Percentiles rank a stretch among this genome's conserved stretches.
Evolutionary conservation across 169 alveolate species (phyloP).

Genomic region (Plasmodium billcollinsi): DNA sequence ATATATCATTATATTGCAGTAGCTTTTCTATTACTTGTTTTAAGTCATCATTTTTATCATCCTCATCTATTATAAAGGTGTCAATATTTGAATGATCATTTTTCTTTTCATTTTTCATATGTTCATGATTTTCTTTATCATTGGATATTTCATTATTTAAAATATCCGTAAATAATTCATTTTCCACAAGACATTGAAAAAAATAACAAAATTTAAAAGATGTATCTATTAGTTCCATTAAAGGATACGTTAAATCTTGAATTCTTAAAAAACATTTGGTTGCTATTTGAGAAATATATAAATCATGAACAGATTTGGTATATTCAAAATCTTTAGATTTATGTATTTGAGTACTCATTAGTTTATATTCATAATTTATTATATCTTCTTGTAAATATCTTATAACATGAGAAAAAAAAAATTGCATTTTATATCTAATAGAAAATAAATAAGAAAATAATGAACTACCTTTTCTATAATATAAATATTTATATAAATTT

Average conservation of each 20-base stretch:
- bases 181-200: conserved; percentile 75
- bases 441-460: conserved; percentile 73
- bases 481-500: conserved; percentile 52
- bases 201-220: conserved; percentile 76
- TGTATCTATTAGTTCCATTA: conserved; percentile 48
- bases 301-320: conserved; percentile 75
- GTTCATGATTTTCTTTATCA: conserved; percentile 5
- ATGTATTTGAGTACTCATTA: conserved; percentile 71
- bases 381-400: conserved; percentile 77
- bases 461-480: conserved; percentile 41
- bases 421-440: conserved; percentile 76
- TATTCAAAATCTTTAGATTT: conserved; percentile 78
- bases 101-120: conserved; percentile 1
- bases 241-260: conserved; percentile 68
- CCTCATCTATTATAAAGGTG: not conserved
- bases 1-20: conserved; percentile 68
- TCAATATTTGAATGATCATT: conserved; percentile 2
- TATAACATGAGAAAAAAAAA: conserved; percentile 69
- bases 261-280: conserved; percentile 74
- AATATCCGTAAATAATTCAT: conserved; percentile 74
- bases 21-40: conserved; percentile 70
- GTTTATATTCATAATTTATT: conserved; percentile 67
- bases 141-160: conserved; percentile 48
- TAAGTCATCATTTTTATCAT: conserved; percentile 50
- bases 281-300: conserved; percentile 75